These are phyloP conservation scores for Vaccinium darrowii DNA, from an alignment of 148 eudicot species.

Conservation along the genomic window DNA sequence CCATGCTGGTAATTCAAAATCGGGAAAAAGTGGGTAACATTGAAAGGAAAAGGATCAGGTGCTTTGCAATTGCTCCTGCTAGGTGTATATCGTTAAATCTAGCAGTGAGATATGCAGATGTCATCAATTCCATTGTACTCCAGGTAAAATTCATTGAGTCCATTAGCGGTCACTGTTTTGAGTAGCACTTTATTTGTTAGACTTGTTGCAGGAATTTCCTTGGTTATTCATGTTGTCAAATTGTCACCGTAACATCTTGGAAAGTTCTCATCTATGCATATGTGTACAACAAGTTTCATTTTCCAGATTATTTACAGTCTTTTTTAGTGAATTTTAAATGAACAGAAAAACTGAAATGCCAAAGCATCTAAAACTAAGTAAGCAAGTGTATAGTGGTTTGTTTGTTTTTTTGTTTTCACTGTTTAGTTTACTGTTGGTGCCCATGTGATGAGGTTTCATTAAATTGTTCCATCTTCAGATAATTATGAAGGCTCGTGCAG, in stretches of 20 bases:
- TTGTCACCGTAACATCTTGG: not conserved
- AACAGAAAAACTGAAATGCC: not conserved
- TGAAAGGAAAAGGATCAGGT: slow-evolving; percentile 75
- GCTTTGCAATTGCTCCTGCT: slow-evolving; percentile 92
- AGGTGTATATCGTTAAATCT: slow-evolving; percentile 89
- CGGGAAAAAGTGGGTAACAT: slow-evolving; percentile 60
- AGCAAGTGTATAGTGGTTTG: not conserved
- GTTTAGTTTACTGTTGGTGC: not conserved
- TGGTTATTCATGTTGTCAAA: not conserved
- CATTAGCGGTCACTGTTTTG: not conserved
- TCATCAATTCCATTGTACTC: slow-evolving; percentile 83
- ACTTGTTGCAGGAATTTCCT: not conserved
- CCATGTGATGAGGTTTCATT: not conserved
- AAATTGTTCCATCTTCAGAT: not conserved
- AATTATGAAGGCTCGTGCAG: not conserved
- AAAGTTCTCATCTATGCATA: not conserved
- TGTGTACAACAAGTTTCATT: not conserved
- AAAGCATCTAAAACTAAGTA: not conserved
- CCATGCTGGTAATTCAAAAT: slow-evolving; percentile 70
- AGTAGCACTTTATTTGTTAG: not conserved
- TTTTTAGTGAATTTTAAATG: not conserved
- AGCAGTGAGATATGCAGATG: slow-evolving; percentile 95
- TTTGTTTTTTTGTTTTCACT: not conserved
- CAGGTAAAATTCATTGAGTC: slow-evolving; percentile 52
- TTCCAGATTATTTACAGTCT: not conserved